Percentiles rank a stretch among this genome's conserved stretches.
Conservation (phyloP, 1,284 basidiomycete species). For the Heterobasidion parviporum region DNA sequence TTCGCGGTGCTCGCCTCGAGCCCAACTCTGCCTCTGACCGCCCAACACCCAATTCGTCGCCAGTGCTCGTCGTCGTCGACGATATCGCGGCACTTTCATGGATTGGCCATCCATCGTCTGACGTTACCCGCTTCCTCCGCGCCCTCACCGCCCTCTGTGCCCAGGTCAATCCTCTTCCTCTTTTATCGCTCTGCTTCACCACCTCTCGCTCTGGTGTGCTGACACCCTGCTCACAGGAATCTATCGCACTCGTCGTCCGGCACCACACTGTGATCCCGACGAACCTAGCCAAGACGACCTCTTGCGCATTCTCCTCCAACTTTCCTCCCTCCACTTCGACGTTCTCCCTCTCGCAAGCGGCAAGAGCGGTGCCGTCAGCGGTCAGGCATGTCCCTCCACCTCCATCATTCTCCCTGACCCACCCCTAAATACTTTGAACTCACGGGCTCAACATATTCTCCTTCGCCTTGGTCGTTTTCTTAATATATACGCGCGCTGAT, state of each 20-base stretch:
- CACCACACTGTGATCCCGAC: conserved; percentile 48
- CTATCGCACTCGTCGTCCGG: conserved; percentile 47
- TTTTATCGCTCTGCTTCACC: not conserved
- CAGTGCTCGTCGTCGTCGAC: conserved; percentile 51
- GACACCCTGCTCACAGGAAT: conserved; percentile 24
- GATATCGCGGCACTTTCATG: conserved; percentile 59
- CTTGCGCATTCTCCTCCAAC: conserved; percentile 44
- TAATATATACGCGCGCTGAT: not conserved
- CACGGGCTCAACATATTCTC: not conserved
- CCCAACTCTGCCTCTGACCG: not conserved
- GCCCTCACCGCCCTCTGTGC: conserved; percentile 46
- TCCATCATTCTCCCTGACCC: conserved; percentile 1
- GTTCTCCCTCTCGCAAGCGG: conserved; percentile 62
- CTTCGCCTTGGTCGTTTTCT: not conserved
- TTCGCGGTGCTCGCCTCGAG: conserved; percentile 2
- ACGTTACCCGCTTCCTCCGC: conserved; percentile 47
- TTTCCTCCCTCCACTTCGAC: conserved; percentile 60
- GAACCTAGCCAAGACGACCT: conserved; percentile 43
- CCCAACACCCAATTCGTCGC: conserved; percentile 1
- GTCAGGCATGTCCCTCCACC: conserved; percentile 44
- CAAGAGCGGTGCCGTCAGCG: conserved; percentile 64
- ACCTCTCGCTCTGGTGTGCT: no score
- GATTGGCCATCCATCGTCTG: conserved; percentile 45
- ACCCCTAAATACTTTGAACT: not conserved
- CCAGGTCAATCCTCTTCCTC: conserved; percentile 31